These are phyloP conservation scores for Limnomonas spitsbergensis DNA, from an alignment of 139 green algal species.

Conservation along the genomic window DNA sequence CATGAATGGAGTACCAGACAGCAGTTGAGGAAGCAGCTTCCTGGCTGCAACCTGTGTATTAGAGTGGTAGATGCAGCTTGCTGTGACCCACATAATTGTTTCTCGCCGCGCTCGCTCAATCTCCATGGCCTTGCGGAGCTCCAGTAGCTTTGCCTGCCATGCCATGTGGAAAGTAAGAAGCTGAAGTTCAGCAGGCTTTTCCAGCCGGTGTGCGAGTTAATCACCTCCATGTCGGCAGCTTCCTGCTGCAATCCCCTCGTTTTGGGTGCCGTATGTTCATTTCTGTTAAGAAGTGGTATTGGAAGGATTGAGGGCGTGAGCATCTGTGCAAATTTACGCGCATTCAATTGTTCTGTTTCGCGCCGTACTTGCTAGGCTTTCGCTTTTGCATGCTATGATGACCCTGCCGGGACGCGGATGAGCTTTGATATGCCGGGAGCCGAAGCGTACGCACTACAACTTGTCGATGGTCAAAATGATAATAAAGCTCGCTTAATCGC, in stretches of 20 bases:
- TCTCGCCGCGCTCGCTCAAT: constrained; percentile 33
- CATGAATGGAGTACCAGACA: too few relatives aligned
- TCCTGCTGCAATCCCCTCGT: constrained; percentile 17
- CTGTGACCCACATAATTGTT: constrained; percentile 23
- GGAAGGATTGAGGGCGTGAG: neutral
- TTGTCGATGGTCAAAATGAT: too few relatives aligned
- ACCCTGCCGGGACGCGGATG: too few relatives aligned
- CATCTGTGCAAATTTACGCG: too few relatives aligned
- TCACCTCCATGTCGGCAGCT: constrained; percentile 41
- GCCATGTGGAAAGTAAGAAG: neutral
- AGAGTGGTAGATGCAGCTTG: neutral
- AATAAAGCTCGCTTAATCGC: too few relatives aligned
- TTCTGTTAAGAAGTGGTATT: neutral
- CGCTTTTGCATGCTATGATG: too few relatives aligned
- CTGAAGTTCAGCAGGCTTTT: neutral
- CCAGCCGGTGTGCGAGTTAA: neutral
- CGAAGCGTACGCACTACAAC: too few relatives aligned
- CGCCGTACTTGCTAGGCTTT: too few relatives aligned
- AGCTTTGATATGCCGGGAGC: too few relatives aligned
- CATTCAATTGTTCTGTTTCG: too few relatives aligned
- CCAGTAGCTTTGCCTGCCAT: constrained; percentile 35
- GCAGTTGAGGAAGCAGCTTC: too few relatives aligned
- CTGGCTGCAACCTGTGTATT: too few relatives aligned
- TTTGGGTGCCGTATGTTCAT: neutral
- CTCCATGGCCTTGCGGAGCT: constrained; percentile 41